Base-by-base conservation (phyloP, 495 filamentous ascomycete species). In the Podospora fimiseda region DNA sequence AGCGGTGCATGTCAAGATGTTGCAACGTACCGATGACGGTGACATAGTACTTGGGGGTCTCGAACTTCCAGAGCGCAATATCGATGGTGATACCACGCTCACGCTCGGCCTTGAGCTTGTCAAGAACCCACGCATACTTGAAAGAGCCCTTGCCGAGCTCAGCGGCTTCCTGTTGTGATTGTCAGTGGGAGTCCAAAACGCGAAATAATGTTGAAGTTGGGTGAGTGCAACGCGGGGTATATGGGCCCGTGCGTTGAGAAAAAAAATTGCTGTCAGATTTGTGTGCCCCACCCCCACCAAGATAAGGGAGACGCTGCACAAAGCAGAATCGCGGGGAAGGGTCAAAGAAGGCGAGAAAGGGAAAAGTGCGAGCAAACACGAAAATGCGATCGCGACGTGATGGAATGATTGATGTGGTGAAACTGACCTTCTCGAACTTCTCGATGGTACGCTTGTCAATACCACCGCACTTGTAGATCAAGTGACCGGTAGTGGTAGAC, bases 31-130 rank as follows among this genome's bases (percentile, higher is more conserved):
- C 90, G 74, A 96, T 96, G 85, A 96, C 92, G 67, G 91, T 96
- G 78, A 96, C 91, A 79, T 94, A 91, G 84, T 95, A 98, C 82
- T 86, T 93, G 68, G 86, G 80, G 68, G 93, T 97, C 82, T 97
- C 90, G 84, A 98, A 98, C 88, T 96, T 98, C 93, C 93, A 98
- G 80, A 98, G 90, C 69, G 94, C 93, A 72, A 98, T 97, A 75
- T 98, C 93, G 74, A 98, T 98, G 79, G 93, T 98, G 88, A 98
- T 98, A 95, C 93, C 93, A 90, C 93, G 93, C 83, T 98, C 93
- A 88, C 93, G 93, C 90, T 98, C 93, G 64, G 93, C 90, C 90
- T 98, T 98, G 69, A 98, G 87, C 80, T 98, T 98, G 88, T 98
- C 93, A 72, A 98, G 85, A 80, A 98, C 93, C 93, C 93, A 98